phyloP scores from a whole-genome alignment of 75 land plant genomes.

The Adiantum capillusveneris region DNA sequence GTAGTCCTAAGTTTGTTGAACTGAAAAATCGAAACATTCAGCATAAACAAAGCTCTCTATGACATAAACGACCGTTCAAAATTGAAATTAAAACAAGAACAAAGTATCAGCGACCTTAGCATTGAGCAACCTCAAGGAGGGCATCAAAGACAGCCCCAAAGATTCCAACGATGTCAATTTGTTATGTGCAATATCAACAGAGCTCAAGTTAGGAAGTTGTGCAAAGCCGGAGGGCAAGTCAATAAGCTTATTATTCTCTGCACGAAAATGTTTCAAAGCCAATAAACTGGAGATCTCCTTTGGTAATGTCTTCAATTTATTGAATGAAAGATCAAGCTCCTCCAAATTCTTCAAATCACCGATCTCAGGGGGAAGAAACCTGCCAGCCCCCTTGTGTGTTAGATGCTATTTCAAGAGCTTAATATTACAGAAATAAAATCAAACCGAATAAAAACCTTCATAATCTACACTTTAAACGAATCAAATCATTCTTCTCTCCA shows the following conservation, averaged over 20 bases:
- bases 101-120: slow-evolving; percentile 53
- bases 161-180: slow-evolving; percentile 68
- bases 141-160: slow-evolving; percentile 60
- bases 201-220: slow-evolving; percentile 39
- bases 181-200: slow-evolving; percentile 75
- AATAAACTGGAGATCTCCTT: slow-evolving; percentile 49
- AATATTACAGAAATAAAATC: background rate
- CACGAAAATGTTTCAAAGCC: slow-evolving; percentile 47
- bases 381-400: slow-evolving; percentile 24
- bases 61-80: too few relatives aligned
- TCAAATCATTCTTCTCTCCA: too few relatives aligned
- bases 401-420: slow-evolving; percentile 6
- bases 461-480: background rate
- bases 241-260: slow-evolving; percentile 75
- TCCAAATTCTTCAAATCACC: slow-evolving; percentile 61
- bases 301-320: slow-evolving; percentile 78
- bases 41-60: background rate
- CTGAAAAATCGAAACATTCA: slow-evolving; percentile 25
- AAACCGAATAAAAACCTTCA: background rate
- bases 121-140: slow-evolving; percentile 52
- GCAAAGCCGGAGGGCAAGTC: slow-evolving; percentile 63
- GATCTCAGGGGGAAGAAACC: slow-evolving; percentile 85
- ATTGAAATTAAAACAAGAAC: background rate
- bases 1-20: slow-evolving; percentile 50
- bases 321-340: slow-evolving; percentile 84